Base-by-base conservation (phyloP, 2,329 filamentous ascomycete species). In the Truncatella angustata region DNA sequence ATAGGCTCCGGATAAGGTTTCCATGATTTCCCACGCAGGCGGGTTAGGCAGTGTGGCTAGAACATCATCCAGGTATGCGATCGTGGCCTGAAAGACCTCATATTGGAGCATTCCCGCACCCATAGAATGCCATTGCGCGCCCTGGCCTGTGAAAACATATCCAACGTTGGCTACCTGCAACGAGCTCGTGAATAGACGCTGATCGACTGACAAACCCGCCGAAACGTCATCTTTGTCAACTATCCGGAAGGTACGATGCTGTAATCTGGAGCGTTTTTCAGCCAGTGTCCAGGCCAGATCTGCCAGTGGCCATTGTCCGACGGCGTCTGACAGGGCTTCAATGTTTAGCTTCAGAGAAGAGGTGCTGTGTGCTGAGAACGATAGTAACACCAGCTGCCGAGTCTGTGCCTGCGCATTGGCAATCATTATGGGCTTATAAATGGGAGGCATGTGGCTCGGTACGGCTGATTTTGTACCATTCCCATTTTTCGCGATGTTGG, bases 201-300 rank as follows among this genome's bases (percentile, higher is more conserved):
- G n/a, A n/a, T n/a, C n/a, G n/a, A n/a, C n/a, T n/a, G n/a, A n/a
- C n/a, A n/a, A n/a, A n/a, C n/a, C n/a, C n/a, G n/a, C n/a, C n/a
- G n/a, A n/a, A n/a, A n/a, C n/a, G n/a, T n/a, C n/a, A 6, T 30
- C 3, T 51, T 40, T 37, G 57, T 56, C 1, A 53, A 3, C 59
- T 0, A 53, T 59, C 3, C 60, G 20, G 43, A 60, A 69, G 0
- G 56, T 63, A 1, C 63, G 49, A 43, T 64, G 53, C 5, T 34
- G 63, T 10, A 57, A 57, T 0, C 40, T 23, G 2, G 51, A 56
- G 1, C 65, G 55, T 1, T 60, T 46, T 30, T 66, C 59, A 0
- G 59, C 60, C 1, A 70, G 56, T 0, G 67, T 70, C 11, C 61
- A 68, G 0, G 64, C 60, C 4, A 70, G 18, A 36, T 67, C 65